A percentile compares a stretch with the other conserved stretches of the same genome.
Evolutionary conservation across 192 early-diverging fungal genomes (phyloP).

Genomic region (Entomortierella chlamydospora): DNA sequence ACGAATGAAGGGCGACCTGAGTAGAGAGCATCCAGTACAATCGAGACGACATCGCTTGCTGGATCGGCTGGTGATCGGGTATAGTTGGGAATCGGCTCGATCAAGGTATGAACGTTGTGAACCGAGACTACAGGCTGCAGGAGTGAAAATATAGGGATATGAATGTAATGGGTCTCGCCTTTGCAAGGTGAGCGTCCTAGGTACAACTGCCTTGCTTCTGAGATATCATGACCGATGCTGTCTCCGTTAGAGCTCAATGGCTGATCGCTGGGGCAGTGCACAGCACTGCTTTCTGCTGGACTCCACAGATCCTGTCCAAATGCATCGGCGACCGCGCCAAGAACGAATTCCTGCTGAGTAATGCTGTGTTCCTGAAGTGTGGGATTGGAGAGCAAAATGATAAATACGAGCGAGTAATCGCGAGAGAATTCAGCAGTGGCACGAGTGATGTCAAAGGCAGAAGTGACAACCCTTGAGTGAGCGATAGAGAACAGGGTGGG

Average conservation of each 20-base stretch:
- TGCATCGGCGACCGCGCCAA: conserved; percentile 39
- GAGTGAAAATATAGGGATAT: background rate
- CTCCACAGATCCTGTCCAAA: conserved; percentile 43
- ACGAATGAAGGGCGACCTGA: conserved; percentile 39
- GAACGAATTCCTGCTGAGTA: conserved; percentile 21
- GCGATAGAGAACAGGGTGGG: conserved; percentile 23
- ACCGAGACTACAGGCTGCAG: conserved; percentile 44
- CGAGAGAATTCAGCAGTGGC: conserved; percentile 41
- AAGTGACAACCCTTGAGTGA: conserved; percentile 17
- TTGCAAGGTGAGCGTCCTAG: conserved; percentile 40
- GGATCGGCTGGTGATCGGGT: background rate
- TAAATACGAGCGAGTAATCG: conserved; percentile 49
- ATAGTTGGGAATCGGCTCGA: conserved; percentile 23
- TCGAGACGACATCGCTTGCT: background rate
- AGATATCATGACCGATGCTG: background rate
- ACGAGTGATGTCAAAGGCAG: conserved; percentile 37
- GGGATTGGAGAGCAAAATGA: conserved; percentile 13
- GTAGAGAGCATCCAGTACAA: conserved; percentile 30
- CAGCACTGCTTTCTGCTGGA: background rate
- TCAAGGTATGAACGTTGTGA: conserved; percentile 48
- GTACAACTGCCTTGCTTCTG: background rate
- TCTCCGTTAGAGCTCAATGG: background rate
- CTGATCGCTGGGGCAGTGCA: conserved; percentile 10
- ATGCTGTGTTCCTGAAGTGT: background rate
- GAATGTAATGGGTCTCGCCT: conserved; percentile 37